Evolutionary conservation across 2,329 filamentous ascomycete genomes (phyloP).

Genomic region (Sphaerulina musiva): DNA sequence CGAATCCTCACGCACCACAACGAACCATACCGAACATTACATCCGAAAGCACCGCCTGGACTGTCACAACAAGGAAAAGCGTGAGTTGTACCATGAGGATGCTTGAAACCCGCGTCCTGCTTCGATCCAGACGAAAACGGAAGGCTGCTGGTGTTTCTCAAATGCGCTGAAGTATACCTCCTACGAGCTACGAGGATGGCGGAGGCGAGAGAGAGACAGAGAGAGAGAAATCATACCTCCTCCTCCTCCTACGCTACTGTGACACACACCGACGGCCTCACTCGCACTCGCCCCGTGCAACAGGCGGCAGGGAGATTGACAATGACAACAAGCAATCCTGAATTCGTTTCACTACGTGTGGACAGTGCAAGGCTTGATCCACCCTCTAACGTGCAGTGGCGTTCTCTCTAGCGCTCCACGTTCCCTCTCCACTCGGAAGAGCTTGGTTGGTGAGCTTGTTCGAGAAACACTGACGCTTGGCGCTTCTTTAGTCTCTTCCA

Average conservation of each 20-base stretch:
- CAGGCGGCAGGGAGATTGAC: no score
- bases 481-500: background rate
- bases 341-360: no score
- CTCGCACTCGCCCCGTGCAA: background rate
- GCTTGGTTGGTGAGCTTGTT: slow-evolving; percentile 6
- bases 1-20: background rate
- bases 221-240: no score
- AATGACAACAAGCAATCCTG: no score
- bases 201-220: background rate
- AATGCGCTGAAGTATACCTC: background rate
- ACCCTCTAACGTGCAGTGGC: no score
- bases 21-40: background rate
- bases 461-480: slow-evolving; percentile 1
- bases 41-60: background rate
- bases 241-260: background rate
- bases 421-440: no score
- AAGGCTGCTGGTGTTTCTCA: background rate
- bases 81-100: background rate
- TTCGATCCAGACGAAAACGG: background rate
- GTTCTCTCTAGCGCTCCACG: no score
- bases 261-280: background rate
- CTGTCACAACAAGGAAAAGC: background rate
- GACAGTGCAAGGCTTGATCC: no score
- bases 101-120: background rate
- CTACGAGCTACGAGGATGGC: background rate